Evolutionary conservation across 1,139 yeast genomes (phyloP), one percentile per base, ranked within the genome.

Genomic region (Ashbya aceris): DNA sequence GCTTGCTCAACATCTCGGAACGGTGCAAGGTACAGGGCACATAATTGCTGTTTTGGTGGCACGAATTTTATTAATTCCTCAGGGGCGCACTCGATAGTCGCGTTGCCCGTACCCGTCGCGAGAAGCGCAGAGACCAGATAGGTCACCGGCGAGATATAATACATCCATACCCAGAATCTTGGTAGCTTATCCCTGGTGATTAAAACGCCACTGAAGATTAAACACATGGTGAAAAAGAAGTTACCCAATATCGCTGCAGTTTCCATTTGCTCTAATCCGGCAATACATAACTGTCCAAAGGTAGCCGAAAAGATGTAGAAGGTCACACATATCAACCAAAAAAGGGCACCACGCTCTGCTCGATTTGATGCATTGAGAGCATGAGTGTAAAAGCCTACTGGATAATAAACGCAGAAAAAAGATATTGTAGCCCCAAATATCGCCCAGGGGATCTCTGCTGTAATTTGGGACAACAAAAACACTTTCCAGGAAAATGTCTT

Each of bases 401-500:
- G 70, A 64, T 71, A 69, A 54, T 62, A 65, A 57, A 62, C 67
- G 41, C 68, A 62, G 41, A 66, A 52, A 48, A 60, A 66, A 49
- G 67, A 62, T 49, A 70, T 53, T 39, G 60, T 56, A 42, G 58
- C 61, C 71, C 73, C 62, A 63, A 64, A 59, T 46, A 68, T 56
- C 45, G 68, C 62, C 66, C 81, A 71, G 60, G 73, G 27, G 10
- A 69, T 54, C 56, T 73, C 77, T 30, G 66, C 60, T n/a, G 61
- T 41, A 33, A 58, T 55, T 45, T 70, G 71, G 12, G 71, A 59
- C 27, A 70, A 44, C 37, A 71, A 49, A 43, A 73, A 54, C 30
- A 64, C 61, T 48, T 66, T 58, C 82, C 81, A 78, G 54, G 76
- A 79, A 67, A 75, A 78, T 14, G 83, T 77, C 53, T 76, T 77